Base-by-base conservation (phyloP, 2,329 filamentous ascomycete genomes). In the Phialocephala sp. region DNA sequence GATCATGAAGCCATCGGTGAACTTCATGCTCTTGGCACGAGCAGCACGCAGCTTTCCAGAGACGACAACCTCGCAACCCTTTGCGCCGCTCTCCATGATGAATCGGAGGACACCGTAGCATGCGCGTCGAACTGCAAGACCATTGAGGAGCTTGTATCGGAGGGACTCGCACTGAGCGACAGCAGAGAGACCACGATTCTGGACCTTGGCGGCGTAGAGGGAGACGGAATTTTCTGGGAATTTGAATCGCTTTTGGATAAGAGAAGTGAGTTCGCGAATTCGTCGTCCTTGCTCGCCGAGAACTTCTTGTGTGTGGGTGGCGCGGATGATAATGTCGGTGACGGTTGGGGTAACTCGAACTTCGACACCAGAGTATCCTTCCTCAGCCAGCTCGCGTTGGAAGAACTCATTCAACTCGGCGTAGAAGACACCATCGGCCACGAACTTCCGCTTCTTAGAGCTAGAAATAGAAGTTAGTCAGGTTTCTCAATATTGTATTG, bases 1-100 rank as follows among this genome's bases (percentile, higher is more conserved):
- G 86, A 99, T 99, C 95, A 99, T 99, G 93, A 99, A 99, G 82
- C 95, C 95, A 84, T 99, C 94, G 84, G 95, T 99, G 91, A 99
- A 99, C 91, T 99, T 99, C 95, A 99, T 99, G 86, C 89, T 93
- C 93, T 99, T 99, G 84, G 95, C 95, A 88, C 95, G 93, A 79
- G 95, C 95, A 82, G 95, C 95, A 80, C 95, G 91, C 77, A 99
- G 92, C 91, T 99, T 99, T 83, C 95, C 95, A 76, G 93, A 97
- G 76, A 99, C 95, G 80, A 99, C 95, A 75, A 99, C 95, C 87
- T 99, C 95, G 83, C 95, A 99, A 84, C 95, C 95, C 92, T 99
- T 99, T 84, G 95, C 95, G 80, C 95, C 95, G 76, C 88, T 92
- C 92, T 99, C 95, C 95, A 99, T 99, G 86, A 99, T 99, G 89